Percentiles rank a stretch among this genome's conserved stretches.
Evolutionary conservation across 441 rosid species (phyloP).

Genomic region (Pelargonium cotyledonis): DNA sequence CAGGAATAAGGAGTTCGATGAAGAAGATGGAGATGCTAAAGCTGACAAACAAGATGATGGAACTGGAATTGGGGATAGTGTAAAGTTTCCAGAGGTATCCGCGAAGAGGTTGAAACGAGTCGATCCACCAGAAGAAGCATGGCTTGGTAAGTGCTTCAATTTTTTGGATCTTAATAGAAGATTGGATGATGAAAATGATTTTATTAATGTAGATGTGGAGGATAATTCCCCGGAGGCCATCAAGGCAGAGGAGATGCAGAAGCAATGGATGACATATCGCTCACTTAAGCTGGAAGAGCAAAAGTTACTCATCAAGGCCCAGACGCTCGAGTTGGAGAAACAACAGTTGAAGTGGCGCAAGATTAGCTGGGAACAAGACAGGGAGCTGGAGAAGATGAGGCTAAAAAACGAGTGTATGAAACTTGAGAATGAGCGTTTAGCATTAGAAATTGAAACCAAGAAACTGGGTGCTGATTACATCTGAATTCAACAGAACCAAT

Average conservation of each 20-base stretch:
- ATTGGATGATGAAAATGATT: slow-evolving; percentile 2
- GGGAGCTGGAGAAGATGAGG: slow-evolving; percentile 29
- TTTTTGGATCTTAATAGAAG: slow-evolving; percentile 1
- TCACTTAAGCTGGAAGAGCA: slow-evolving; percentile 16
- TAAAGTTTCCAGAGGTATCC: not conserved
- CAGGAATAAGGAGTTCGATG: slow-evolving; percentile 9
- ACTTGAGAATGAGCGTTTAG: slow-evolving; percentile 22
- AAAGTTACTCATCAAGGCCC: slow-evolving; percentile 22
- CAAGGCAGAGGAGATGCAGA: slow-evolving; percentile 2
- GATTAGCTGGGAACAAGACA: slow-evolving; percentile 18
- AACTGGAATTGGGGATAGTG: too few species aligned
- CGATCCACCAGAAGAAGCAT: slow-evolving; percentile 6
- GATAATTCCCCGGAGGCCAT: slow-evolving; percentile 6
- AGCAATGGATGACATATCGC: slow-evolving; percentile 17
- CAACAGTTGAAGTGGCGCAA: slow-evolving; percentile 21
- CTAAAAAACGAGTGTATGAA: slow-evolving; percentile 29
- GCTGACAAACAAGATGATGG: not conserved
- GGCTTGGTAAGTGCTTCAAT: too few species aligned
- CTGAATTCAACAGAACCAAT: not conserved
- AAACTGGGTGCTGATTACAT: slow-evolving; percentile 12
- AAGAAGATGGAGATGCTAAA: slow-evolving; percentile 14
- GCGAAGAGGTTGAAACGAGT: not conserved
- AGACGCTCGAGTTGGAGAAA: slow-evolving; percentile 22
- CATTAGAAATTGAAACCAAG: slow-evolving; percentile 20
- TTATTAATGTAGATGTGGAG: not conserved